Conservation (phyloP, 805 yeast genomes). For the Candida dajiaensis region DNA sequence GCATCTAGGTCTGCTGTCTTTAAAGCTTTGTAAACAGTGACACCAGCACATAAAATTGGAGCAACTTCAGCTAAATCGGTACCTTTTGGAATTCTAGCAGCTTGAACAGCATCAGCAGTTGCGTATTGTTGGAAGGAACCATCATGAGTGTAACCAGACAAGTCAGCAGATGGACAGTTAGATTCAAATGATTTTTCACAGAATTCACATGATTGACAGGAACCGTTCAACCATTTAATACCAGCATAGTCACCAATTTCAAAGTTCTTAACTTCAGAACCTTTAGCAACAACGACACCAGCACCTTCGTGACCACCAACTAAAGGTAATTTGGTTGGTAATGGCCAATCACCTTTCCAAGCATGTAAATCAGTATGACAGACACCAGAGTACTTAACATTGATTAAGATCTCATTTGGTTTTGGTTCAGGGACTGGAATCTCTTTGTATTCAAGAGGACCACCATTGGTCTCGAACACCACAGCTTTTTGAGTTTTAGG, state of each 20-base stretch:
- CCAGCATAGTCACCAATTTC: constrained; percentile 64
- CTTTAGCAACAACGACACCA: constrained; percentile 61
- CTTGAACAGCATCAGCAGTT: constrained; percentile 59
- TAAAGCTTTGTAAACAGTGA: constrained; percentile 57
- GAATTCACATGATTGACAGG: constrained; percentile 59
- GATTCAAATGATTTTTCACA: constrained; percentile 55
- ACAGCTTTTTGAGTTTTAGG: constrained; percentile 48
- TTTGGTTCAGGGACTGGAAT: constrained; percentile 54
- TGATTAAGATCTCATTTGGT: constrained; percentile 48
- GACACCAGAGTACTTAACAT: constrained; percentile 58
- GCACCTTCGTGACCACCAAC: constrained; percentile 77
- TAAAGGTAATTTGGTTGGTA: constrained; percentile 50
- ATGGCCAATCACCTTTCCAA: constrained; percentile 54
- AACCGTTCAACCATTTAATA: constrained; percentile 64
- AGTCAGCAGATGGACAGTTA: constrained; percentile 63
- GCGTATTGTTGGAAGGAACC: constrained; percentile 52
- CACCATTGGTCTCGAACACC: constrained; percentile 44
- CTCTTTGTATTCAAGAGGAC: constrained; percentile 42
- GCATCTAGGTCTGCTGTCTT: constrained; percentile 50
- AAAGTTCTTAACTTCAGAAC: constrained; percentile 53
- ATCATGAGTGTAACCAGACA: constrained; percentile 64
- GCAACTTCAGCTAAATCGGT: constrained; percentile 51
- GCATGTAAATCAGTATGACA: constrained; percentile 67
- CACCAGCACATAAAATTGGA: constrained; percentile 48
- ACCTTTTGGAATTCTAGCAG: constrained; percentile 51